Base-by-base conservation (phyloP, 768 basidiomycete species). In the Mycena leptocephala region DNA sequence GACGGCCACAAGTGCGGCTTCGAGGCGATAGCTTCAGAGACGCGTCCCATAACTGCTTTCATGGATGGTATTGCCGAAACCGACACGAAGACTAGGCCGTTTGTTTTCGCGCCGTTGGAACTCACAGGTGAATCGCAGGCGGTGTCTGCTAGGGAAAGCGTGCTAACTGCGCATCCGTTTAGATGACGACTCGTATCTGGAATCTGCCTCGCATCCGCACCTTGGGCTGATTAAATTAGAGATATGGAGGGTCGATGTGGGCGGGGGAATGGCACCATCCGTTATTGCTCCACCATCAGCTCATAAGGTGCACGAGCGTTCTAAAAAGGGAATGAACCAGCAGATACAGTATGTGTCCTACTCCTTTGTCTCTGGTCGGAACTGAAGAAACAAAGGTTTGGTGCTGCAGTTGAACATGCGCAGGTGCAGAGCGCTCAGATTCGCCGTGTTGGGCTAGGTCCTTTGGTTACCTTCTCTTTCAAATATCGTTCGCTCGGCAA, bases 101-200 rank as follows among this genome's bases (percentile, higher is more conserved):
- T 75, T 53, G 58, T 75, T 3, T 78, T 78, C 43, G 33, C 73
- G 35, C 73, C 64, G 9, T n/a, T 78, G 53, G 46, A 72, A 20
- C 66, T 72, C 35, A 78, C 77, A 22, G 77, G 74, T 68, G 14
- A 26, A 8, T 20, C 18, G 5, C 8, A 41, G 18, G 48, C 6
- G 24, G 5, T 56, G 10, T 13, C 18, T 33, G 5, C 6, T 22
- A 8, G 2, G 18, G 16, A 10, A 33, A 33, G 32, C n/a, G 10
- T 18, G 1, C 22, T 69, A 20, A 46, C 59, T 30, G 28, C 30
- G 20, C 16, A n/a, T n/a, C 10, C 20, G 3, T 51, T 18, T 16
- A 77, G 76, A 77, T 28, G 76, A 77, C 61, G 76, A 77, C 62
- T 20, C 66, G n/a, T 77, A 68, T 35, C 33, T 77, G 20, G 75